Base-by-base conservation (phyloP, 331 rosid species). In the Spiraea crenata region DNA sequence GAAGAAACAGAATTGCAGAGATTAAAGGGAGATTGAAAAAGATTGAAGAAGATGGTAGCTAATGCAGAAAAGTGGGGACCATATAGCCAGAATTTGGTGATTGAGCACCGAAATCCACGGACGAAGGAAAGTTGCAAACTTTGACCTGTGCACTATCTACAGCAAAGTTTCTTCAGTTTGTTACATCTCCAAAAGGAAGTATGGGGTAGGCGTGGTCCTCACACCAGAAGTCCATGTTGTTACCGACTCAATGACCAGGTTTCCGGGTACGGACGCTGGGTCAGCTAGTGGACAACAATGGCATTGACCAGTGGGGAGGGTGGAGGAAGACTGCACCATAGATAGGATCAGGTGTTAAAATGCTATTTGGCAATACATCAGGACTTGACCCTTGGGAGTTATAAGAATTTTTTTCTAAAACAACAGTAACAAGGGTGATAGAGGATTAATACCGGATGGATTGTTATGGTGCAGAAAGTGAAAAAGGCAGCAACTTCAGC, bases 121-220 rank as follows among this genome's bases (percentile, higher is more conserved):
- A 25, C 9, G 20, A 17, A 9, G 31, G 11, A 5, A 40, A 31
- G 58, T 6, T 31, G 44, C 8, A 9, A 20, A 39, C 42, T 68
- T 67, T 75, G 74, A 59, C 77, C 57, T 25, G 20, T 25, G 20
- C 5, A 20, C 2, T 12, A 25, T 25, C 5, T 25, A 6, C 65
- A 44, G 7, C 2, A 64, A 19, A 45, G 39, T 64, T 38, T 9
- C 13, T 39, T 5, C 5, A 9, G 48, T 44, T 54, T 5, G 71
- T 44, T 44, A 25, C 35, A 41, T 5, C 6, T 55, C 77, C 77
- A 73, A 8, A 38, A 14, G 55, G 47, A 73, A 7, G 17, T 15
- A 44, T 4, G 17, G 4, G 80, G 78, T 82, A 61, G 82, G 86
- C 74, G 49, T 25, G 72, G 81, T 41, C 50, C 9, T 50, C 52